phyloP scores from a whole-genome alignment of 805 yeast genomes.

The Starmerella floricola region DNA sequence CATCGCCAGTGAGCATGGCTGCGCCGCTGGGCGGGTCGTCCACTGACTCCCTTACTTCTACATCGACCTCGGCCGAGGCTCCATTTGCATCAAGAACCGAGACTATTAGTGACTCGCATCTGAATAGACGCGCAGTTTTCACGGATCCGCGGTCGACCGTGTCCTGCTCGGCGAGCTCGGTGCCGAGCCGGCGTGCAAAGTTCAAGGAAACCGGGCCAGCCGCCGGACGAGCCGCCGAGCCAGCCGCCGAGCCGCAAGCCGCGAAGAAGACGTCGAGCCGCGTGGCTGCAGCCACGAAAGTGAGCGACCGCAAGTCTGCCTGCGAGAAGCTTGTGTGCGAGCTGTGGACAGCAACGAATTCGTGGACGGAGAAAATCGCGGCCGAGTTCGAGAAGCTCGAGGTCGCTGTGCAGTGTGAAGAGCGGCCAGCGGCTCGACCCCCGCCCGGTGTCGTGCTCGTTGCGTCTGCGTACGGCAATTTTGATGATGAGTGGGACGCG shows the following conservation, averaged over 20 bases:
- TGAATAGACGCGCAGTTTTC: too few relatives aligned
- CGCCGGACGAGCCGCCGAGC: neutral
- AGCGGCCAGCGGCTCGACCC: neutral
- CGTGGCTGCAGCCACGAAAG: constrained; percentile 1
- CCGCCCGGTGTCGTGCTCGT: constrained; percentile 7
- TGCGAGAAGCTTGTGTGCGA: neutral
- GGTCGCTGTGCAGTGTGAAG: neutral
- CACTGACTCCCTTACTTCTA: too few relatives aligned
- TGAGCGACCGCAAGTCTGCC: constrained; percentile 1
- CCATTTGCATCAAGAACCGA: too few relatives aligned
- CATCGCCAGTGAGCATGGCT: too few relatives aligned
- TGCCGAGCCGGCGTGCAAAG: too few relatives aligned
- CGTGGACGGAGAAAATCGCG: neutral
- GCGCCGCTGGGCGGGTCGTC: too few relatives aligned
- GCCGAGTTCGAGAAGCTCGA: neutral
- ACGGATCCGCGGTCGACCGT: too few relatives aligned
- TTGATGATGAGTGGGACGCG: constrained; percentile 11
- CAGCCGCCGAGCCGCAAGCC: neutral
- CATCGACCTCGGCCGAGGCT: too few relatives aligned
- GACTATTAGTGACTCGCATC: too few relatives aligned
- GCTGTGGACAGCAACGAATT: neutral
- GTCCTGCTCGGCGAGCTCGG: too few relatives aligned
- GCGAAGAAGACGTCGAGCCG: neutral
- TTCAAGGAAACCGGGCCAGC: too few relatives aligned
- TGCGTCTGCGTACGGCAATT: constrained; percentile 7